phyloP scores from a whole-genome alignment of 305 asterid genomes.

The Plantago coronopus region DNA sequence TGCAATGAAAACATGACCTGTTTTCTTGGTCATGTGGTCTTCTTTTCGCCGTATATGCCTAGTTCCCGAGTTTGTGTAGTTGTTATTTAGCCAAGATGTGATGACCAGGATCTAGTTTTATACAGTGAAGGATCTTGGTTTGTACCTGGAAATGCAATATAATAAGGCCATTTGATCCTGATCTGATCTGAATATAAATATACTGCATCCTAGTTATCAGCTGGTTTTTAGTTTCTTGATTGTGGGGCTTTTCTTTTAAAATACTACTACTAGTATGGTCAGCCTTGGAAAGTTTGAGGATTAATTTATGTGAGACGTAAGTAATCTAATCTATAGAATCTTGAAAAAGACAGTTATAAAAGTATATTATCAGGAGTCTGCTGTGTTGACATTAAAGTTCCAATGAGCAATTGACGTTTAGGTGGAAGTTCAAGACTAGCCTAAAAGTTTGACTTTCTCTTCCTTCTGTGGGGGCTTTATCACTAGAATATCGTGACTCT shows the following conservation, averaged over 20 bases:
- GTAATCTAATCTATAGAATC: background rate
- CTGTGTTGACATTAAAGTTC: slow-evolving; percentile 7
- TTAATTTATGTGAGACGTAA: background rate
- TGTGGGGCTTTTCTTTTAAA: no score
- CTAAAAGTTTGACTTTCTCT: slow-evolving; percentile 4
- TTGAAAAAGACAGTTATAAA: background rate
- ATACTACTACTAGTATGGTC: background rate
- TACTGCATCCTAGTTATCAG: no score
- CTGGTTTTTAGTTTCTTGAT: no score
- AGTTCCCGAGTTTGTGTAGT: no score
- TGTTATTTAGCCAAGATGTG: no score
- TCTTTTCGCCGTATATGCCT: no score
- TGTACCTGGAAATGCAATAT: no score
- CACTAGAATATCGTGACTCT: slow-evolving; percentile 3
- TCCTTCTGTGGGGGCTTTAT: slow-evolving; percentile 4
- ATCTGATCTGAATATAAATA: no score
- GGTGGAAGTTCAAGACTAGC: background rate
- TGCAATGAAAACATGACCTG: background rate
- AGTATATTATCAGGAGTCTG: background rate
- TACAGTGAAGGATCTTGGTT: no score
- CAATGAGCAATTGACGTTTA: slow-evolving; percentile 1
- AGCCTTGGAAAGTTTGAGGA: slow-evolving; percentile 7
- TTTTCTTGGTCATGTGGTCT: no score
- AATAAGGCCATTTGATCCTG: no score
- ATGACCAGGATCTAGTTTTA: no score